phyloP scores from a whole-genome alignment of 2,329 filamentous ascomycete genomes.

The Trichophyton simii region DNA sequence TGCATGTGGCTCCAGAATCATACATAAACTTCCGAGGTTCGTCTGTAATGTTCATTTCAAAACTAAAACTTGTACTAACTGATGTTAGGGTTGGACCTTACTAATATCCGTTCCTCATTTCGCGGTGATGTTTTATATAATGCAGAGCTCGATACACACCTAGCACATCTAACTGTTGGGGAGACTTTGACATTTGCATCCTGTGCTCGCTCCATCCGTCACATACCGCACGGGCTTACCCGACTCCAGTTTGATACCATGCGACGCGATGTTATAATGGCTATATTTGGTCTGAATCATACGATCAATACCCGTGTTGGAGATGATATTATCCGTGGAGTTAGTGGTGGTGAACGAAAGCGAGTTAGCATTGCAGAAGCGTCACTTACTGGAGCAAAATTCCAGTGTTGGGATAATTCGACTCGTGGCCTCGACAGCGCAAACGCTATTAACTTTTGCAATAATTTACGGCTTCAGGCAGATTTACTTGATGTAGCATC shows the following conservation, averaged over 20 bases:
- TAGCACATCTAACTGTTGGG: constrained; percentile 72
- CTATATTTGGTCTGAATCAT: constrained; percentile 55
- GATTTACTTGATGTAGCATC: constrained; percentile 73
- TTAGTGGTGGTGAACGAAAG: constrained; percentile 68
- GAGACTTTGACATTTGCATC: constrained; percentile 78
- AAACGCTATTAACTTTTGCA: constrained; percentile 53
- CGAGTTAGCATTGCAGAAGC: constrained; percentile 72
- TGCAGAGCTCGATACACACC: constrained; percentile 73
- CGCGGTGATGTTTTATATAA: constrained; percentile 77
- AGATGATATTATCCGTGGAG: constrained; percentile 64
- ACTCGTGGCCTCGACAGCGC: constrained; percentile 57
- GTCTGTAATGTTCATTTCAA: not conserved
- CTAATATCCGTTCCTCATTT: constrained; percentile 42
- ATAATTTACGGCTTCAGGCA: constrained; percentile 63
- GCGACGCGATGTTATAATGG: constrained; percentile 35
- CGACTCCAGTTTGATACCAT: constrained; percentile 27
- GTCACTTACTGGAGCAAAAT: constrained; percentile 59
- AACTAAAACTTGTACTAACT: constrained; percentile 28
- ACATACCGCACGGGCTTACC: constrained; percentile 45
- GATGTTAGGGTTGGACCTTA: not conserved
- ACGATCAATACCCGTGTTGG: constrained; percentile 78
- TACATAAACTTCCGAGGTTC: constrained; percentile 63
- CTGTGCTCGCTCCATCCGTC: constrained; percentile 70
- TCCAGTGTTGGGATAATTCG: constrained; percentile 64
- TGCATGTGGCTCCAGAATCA: constrained; percentile 55